These are phyloP conservation scores for Sugiyamaella qingdaonensis DNA, from an alignment of 805 yeast genomes.

Conservation along the genomic window DNA sequence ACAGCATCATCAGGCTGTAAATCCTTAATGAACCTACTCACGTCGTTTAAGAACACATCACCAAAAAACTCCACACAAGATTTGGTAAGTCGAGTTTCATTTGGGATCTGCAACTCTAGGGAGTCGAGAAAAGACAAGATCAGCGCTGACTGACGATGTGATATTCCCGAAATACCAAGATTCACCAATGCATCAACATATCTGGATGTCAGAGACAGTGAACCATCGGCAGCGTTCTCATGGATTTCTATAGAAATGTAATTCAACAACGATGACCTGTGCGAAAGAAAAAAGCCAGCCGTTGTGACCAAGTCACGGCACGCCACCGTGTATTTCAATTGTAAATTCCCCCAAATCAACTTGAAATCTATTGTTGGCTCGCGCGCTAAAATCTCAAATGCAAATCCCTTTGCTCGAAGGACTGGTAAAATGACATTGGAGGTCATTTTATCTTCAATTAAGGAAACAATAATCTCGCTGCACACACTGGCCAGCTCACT, in stretches of 20 bases:
- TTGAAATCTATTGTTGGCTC: constrained; percentile 50
- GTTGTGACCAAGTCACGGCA: not conserved
- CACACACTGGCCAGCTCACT: constrained; percentile 56
- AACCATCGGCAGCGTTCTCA: constrained; percentile 42
- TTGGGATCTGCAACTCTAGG: constrained; percentile 43
- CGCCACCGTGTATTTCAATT: not conserved
- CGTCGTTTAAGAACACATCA: not conserved
- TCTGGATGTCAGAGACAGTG: constrained; percentile 47
- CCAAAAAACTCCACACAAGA: constrained; percentile 2
- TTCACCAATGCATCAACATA: constrained; percentile 54
- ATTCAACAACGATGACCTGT: constrained; percentile 58
- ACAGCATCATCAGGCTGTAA: constrained; percentile 10
- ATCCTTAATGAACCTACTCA: constrained; percentile 8
- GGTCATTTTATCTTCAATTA: constrained; percentile 56
- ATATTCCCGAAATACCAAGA: constrained; percentile 25
- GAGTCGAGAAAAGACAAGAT: constrained; percentile 67
- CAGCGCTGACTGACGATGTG: constrained; percentile 45
- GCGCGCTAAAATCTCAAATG: constrained; percentile 46
- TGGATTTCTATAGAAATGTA: constrained; percentile 73
- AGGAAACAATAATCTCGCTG: constrained; percentile 57
- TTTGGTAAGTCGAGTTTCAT: not conserved
- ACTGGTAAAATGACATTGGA: constrained; percentile 47
- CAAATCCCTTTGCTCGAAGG: constrained; percentile 50
- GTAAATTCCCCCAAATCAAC: not conserved
- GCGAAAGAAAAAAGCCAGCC: constrained; percentile 49